Evolutionary conservation across 2,329 filamentous ascomycete species (phyloP).

Genomic region (Exophiala phaeomuriformis): DNA sequence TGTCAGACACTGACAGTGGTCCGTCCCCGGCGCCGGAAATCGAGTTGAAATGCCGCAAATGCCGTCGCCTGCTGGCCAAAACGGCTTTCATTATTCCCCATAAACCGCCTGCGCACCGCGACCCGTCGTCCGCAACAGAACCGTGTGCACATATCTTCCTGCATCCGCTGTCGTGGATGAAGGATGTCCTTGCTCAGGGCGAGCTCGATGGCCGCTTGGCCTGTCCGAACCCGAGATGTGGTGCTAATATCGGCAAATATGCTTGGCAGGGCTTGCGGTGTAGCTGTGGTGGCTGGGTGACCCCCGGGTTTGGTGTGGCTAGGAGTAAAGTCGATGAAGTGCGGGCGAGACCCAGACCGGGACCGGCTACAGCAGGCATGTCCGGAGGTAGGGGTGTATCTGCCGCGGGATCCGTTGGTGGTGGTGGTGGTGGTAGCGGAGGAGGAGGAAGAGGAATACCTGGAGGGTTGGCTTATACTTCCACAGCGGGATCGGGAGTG

Average conservation of each 20-base stretch:
- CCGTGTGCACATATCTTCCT: conserved; percentile 80
- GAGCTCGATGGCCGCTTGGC: conserved; percentile 74
- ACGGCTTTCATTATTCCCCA: conserved; percentile 53
- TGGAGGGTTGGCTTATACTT: too few relatives aligned
- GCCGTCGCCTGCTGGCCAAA: conserved; percentile 61
- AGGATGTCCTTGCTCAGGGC: conserved; percentile 63
- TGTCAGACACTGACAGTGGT: conserved; percentile 5
- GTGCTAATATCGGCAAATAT: conserved; percentile 80
- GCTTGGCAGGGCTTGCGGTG: conserved; percentile 94
- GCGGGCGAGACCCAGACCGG: neutral
- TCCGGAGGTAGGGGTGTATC: neutral
- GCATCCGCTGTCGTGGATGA: conserved; percentile 94
- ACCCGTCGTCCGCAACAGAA: conserved; percentile 8
- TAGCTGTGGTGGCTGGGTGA: conserved; percentile 83
- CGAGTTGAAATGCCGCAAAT: conserved; percentile 87
- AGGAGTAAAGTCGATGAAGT: conserved; percentile 74
- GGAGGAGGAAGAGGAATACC: too few relatives aligned
- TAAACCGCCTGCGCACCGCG: conserved; percentile 18
- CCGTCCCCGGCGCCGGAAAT: conserved; percentile 21
- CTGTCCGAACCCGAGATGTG: conserved; percentile 73
- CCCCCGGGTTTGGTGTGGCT: conserved; percentile 80
- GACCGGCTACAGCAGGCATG: neutral
- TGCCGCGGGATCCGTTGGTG: neutral
- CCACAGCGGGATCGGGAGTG: conserved; percentile 1
- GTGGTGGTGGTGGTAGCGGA: too few relatives aligned